These are phyloP conservation scores for Amborella trichopoda DNA, from an alignment of 164 flowering plant species.

Conservation along the genomic window DNA sequence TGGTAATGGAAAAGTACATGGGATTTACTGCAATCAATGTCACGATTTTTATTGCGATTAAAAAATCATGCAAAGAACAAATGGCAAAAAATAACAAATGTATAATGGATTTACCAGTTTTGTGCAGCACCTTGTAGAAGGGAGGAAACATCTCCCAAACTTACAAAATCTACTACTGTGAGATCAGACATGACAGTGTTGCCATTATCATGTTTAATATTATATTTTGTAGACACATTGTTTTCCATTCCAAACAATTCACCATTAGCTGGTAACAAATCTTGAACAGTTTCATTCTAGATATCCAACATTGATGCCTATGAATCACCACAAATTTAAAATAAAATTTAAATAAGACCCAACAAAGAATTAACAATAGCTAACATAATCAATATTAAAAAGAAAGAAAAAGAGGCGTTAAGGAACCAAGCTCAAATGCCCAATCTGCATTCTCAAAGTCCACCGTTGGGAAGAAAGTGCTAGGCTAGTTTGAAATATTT, in stretches of 20 bases:
- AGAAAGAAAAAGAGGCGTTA: too few species aligned
- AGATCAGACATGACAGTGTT: slow-evolving; percentile 87
- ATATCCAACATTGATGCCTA: slow-evolving; percentile 95
- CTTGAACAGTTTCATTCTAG: slow-evolving; percentile 90
- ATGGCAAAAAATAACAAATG: too few species aligned
- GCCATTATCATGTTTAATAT: slow-evolving; percentile 88
- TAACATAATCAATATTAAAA: too few species aligned
- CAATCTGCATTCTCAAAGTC: slow-evolving; percentile 95
- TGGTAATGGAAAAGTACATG: too few species aligned
- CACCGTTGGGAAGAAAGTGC: slow-evolving; percentile 70
- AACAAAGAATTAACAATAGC: too few species aligned
- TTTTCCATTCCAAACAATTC: slow-evolving; percentile 33
- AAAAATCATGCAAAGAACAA: too few species aligned
- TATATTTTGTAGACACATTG: slow-evolving; percentile 48
- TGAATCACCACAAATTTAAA: too few species aligned
- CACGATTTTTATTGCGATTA: too few species aligned
- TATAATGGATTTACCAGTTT: slow-evolving; percentile 53
- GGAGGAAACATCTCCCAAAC: slow-evolving; percentile 68
- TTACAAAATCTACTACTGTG: slow-evolving; percentile 75
- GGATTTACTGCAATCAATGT: too few species aligned
- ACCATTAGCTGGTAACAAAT: slow-evolving; percentile 50
- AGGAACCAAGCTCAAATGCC: not conserved
- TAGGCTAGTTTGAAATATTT: slow-evolving; percentile 77
- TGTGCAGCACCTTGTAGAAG: slow-evolving; percentile 77
- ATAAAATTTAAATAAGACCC: too few species aligned